Evolutionary conservation across 495 filamentous ascomycete species (phyloP).

Genomic region (Neurospora sp.): DNA sequence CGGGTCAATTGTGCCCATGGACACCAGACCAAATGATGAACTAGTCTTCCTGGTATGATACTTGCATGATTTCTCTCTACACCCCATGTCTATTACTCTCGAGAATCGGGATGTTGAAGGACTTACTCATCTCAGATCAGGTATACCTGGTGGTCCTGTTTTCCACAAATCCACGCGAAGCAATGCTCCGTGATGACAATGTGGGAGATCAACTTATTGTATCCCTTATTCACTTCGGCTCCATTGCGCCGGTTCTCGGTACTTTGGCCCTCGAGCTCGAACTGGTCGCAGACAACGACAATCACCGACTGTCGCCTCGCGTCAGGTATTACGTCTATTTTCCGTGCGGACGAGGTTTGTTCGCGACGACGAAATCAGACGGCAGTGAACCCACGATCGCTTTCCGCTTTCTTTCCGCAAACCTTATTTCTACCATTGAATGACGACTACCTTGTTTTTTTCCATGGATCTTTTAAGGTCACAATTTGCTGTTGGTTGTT

Average conservation of each 20-base stretch:
- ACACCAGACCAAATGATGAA: neutral
- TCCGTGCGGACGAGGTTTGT: neutral
- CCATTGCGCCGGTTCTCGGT: neutral
- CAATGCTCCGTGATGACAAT: neutral
- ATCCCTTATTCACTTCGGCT: neutral
- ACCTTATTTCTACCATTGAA: neutral
- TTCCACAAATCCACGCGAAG: neutral
- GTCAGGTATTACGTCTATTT: neutral
- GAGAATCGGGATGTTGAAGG: neutral
- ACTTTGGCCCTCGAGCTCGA: neutral
- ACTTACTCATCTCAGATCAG: neutral
- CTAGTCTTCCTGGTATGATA: neutral
- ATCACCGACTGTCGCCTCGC: neutral
- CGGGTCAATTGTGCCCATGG: neutral
- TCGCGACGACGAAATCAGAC: neutral
- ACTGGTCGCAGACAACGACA: neutral
- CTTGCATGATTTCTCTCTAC: neutral
- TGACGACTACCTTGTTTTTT: neutral
- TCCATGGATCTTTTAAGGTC: neutral
- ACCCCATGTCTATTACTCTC: neutral
- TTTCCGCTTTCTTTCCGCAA: neutral
- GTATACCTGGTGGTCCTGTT: neutral
- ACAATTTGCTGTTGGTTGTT: neutral
- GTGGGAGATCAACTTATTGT: neutral
- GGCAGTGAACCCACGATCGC: neutral